Base-by-base conservation (phyloP, 129 eudicot species). In the Artemisia annua region DNA sequence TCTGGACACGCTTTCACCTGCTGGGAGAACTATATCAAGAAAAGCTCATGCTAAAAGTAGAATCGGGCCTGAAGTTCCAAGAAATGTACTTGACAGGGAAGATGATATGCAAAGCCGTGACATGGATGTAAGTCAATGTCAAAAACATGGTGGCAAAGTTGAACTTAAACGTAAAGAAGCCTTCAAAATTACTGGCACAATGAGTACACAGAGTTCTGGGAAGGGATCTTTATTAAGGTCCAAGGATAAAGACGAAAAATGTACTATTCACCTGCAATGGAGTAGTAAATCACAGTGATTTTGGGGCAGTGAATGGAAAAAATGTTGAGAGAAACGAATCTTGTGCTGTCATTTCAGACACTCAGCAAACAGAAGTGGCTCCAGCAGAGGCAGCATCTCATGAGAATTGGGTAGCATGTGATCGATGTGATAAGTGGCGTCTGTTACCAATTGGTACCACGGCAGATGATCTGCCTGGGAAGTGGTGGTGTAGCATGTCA, bases 401-500 rank as follows among this genome's bases (percentile, higher is more conserved):
- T 59, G 83, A 71, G 12, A 54, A 85, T 52, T 91, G 97, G 97
- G 96, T 86, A n/a, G 57, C 18, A 13, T 91, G 97, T 83, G 96
- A 86, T 74, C 70, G 70, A 20, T 91, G 97, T 79, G 54, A 81
- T 63, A 84, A 71, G 75, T 91, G 97, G 97, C 87, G 97, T 17
- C 88, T 88, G 63, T 70, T 91, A 74, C 97, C 96, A 43, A 71
- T 56, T 74, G 97, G 88, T 53, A 66, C 59, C 14, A 78, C 57
- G 46, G 49, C 86, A 17, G 81, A 70, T n/a, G 69, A 79, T 59
- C 79, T 91, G 69, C 95, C 97, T 61, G 90, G 86, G 0, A 78
- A 84, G 17, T 91, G 97, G 97, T 59, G 69, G 14, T 91, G 97
- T 83, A 82, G 88, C 79, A 84, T 88, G 97, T 78, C 75, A 70